Evolutionary conservation across 2,329 filamentous ascomycete genomes (phyloP).

Genomic region (Beauveria pseudobassiana): DNA sequence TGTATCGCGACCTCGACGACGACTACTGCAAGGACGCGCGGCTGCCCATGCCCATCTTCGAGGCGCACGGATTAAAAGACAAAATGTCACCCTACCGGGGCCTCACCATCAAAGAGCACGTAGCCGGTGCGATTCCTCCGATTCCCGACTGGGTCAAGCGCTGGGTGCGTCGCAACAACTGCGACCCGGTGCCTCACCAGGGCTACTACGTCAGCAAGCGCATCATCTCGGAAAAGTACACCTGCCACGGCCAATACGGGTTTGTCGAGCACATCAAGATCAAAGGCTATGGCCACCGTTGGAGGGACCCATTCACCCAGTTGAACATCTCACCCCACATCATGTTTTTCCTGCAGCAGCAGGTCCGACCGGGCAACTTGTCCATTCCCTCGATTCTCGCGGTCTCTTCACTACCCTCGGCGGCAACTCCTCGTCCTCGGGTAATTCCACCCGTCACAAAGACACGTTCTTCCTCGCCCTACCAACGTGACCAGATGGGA

Average conservation of each 20-base stretch:
- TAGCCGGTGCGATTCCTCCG: not conserved
- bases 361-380: not conserved
- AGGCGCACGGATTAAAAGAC: constrained; percentile 41
- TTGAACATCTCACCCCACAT: not conserved
- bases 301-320: not conserved
- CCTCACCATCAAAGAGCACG: constrained; percentile 13
- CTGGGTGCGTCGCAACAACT: constrained; percentile 9
- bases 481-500: not conserved
- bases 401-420: not conserved
- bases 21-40: constrained; percentile 28
- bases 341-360: not conserved
- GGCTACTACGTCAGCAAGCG: not conserved
- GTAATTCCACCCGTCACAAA: too few relatives aligned
- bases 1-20: constrained; percentile 11
- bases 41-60: constrained; percentile 33
- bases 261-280: not conserved
- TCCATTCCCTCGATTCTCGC: not conserved
- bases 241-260: not conserved
- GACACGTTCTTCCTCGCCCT: too few relatives aligned
- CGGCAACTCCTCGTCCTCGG: not conserved
- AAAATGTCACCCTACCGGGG: constrained; percentile 36
- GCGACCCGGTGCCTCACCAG: not conserved
- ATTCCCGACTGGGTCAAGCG: constrained; percentile 1
- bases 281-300: not conserved
- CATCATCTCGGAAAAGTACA: not conserved